Evolutionary conservation across 2,329 filamentous ascomycete genomes (phyloP), one percentile per base, ranked within the genome.

Genomic region (Nemania sp.): DNA sequence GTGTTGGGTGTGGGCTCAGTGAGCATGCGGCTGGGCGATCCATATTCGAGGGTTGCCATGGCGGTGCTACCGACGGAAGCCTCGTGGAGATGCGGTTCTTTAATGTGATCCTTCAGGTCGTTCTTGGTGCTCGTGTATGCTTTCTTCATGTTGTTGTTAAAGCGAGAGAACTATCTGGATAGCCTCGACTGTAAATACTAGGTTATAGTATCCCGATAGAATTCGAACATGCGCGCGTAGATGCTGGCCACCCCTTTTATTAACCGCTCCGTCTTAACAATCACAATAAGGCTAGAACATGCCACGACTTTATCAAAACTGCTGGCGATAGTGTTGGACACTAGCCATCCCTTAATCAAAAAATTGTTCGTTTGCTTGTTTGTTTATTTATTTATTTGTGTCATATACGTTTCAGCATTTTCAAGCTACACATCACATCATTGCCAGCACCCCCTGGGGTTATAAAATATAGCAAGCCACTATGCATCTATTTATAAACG

Each of bases 221-320:
- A 65, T n/a, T 53, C 15, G 54, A 65, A 65, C 57, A 65, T 59
- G 32, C 55, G 54, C 12, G 63, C 57, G 18, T 65, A 65, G 9
- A 65, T 60, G 35, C 56, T 57, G 4, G 63, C 63, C 13, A 65
- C 53, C 54, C 59, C 63, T 49, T 40, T 55, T 17, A 50, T 60
- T 35, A 63, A 35, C 21, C 56, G 25, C 46, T 46, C 57, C 9
- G 57, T 65, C 40, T 63, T 63, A 50, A 58, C 58, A 15, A 65
- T 57, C 2, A 62, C 29, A 18, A 54, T 60, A 34, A 56, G 37
- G 20, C 46, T 54, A 3, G 63, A 65, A 18, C 56, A 61, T 21
- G 56, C 54, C 9, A 60, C 56, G 1, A 65, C 63, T n/a, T 56
- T 65, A 5, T 65, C 63, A 3, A 60, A 65, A 46, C 62, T 63